These are phyloP conservation scores for Tremella fuciformis DNA, from an alignment of 768 basidiomycete genomes.

Conservation along the genomic window DNA sequence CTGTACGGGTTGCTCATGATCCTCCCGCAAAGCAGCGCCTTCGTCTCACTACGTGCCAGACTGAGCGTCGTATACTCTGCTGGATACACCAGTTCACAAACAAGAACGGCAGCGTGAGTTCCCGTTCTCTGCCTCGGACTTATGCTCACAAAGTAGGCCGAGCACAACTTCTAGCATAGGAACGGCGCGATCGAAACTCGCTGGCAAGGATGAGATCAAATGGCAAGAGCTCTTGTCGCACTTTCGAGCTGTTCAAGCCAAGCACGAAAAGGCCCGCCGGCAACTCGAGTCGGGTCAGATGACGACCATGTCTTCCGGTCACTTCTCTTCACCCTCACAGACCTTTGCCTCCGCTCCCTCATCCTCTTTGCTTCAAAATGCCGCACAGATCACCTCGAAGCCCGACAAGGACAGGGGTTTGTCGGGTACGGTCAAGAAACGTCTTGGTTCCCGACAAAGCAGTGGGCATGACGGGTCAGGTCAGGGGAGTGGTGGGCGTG, in stretches of 20 bases:
- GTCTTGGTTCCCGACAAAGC: conserved; percentile 13
- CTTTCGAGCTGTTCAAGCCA: conserved; percentile 82
- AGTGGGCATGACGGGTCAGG: conserved; percentile 9
- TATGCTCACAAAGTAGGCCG: neutral
- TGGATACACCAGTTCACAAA: conserved; percentile 82
- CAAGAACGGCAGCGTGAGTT: conserved; percentile 65
- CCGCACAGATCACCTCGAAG: conserved; percentile 18
- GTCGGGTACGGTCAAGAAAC: conserved; percentile 29
- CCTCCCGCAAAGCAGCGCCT: conserved; percentile 93
- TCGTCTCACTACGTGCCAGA: conserved; percentile 88
- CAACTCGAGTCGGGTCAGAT: conserved; percentile 59
- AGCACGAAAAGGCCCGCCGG: conserved; percentile 86
- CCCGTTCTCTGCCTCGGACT: neutral
- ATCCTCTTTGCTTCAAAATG: conserved; percentile 13
- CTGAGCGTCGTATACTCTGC: conserved; percentile 92
- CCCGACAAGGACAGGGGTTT: no score
- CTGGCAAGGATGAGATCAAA: conserved; percentile 83
- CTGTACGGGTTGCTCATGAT: conserved; percentile 96
- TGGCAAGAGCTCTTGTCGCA: conserved; percentile 93
- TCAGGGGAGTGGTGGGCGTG: conserved; percentile 3
- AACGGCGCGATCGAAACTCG: conserved; percentile 69
- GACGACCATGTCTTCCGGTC: conserved; percentile 31
- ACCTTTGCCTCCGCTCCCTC: conserved; percentile 26
- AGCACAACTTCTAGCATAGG: neutral
- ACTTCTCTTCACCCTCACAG: conserved; percentile 45